Evolutionary conservation across 2,329 filamentous ascomycete genomes (phyloP).

Genomic region (Zelopaecilomyces penicillatus): DNA sequence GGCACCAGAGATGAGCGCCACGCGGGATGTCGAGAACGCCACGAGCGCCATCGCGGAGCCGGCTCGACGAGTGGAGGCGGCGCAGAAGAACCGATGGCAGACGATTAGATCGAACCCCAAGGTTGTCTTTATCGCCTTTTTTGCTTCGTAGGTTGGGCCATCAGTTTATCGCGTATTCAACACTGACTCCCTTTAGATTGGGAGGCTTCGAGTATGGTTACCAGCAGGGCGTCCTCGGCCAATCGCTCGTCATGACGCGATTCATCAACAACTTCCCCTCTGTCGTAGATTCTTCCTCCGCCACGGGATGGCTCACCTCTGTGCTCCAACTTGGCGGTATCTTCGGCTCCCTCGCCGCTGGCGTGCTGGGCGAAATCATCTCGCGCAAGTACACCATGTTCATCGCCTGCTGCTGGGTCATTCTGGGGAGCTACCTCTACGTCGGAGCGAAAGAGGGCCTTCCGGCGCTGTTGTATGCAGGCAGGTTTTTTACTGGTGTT

Average conservation of each 20-base stretch:
- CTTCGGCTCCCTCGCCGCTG: constrained; percentile 38
- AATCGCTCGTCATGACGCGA: constrained; percentile 44
- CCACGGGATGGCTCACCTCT: constrained; percentile 43
- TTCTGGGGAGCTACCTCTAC: constrained; percentile 37
- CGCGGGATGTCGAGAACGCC: background rate
- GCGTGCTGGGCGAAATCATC: constrained; percentile 40
- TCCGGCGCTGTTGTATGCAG: constrained; percentile 36
- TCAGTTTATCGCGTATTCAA: background rate
- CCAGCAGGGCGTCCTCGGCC: constrained; percentile 46
- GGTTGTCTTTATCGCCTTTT: constrained; percentile 30
- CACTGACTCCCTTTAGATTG: constrained; percentile 23
- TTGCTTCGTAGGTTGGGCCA: constrained; percentile 26
- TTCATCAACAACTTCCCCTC: constrained; percentile 42
- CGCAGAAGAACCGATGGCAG: constrained; percentile 17
- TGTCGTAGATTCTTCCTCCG: constrained; percentile 35
- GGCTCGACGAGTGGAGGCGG: constrained; percentile 8
- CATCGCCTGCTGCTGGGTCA: constrained; percentile 37
- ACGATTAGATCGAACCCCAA: constrained; percentile 27
- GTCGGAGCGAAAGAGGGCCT: constrained; percentile 31
- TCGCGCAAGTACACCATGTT: constrained; percentile 46
- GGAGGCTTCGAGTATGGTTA: constrained; percentile 46
- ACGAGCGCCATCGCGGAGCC: constrained; percentile 10
- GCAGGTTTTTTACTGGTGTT: constrained; percentile 40
- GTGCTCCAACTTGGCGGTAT: constrained; percentile 42
- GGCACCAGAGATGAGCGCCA: too few species aligned